These are phyloP conservation scores for Rhododendron williamsianum DNA, from an alignment of 148 eudicot species.

Conservation along the genomic window DNA sequence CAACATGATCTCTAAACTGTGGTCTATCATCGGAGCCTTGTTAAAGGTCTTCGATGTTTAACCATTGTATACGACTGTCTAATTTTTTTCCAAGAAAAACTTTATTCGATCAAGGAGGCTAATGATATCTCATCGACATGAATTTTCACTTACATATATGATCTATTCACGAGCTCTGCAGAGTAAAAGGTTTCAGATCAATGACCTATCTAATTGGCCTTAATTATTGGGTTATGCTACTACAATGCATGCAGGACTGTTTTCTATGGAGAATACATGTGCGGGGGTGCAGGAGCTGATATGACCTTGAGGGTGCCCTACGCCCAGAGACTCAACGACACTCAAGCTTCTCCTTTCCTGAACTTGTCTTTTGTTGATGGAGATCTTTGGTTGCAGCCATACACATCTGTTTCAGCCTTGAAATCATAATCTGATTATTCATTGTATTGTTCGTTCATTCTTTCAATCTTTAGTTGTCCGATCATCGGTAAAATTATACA, in stretches of 20 bases:
- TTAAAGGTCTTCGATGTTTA: too few species aligned
- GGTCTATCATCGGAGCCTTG: too few species aligned
- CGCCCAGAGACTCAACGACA: slow-evolving; percentile 64
- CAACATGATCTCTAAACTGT: too few species aligned
- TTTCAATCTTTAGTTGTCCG: too few species aligned
- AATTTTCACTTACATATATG: not conserved
- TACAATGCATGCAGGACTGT: slow-evolving; percentile 39
- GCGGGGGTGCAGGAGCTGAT: slow-evolving; percentile 67
- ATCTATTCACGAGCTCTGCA: not conserved
- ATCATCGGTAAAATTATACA: too few species aligned
- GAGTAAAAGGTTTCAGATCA: not conserved
- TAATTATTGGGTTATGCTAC: not conserved
- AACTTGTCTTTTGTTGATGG: slow-evolving; percentile 63
- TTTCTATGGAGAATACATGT: slow-evolving; percentile 87
- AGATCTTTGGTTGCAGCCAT: slow-evolving; percentile 73
- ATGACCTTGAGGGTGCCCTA: slow-evolving; percentile 50
- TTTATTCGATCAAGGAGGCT: not conserved
- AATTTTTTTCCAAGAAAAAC: too few species aligned
- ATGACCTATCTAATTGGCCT: not conserved
- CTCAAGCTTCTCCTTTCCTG: slow-evolving; percentile 59
- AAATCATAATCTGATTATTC: not conserved
- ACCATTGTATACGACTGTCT: not conserved
- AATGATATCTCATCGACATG: too few species aligned
- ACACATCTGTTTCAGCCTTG: too few species aligned
- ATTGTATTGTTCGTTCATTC: not conserved